Conservation (phyloP, 1,284 basidiomycete genomes). For the Cryptococcus sp. region DNA sequence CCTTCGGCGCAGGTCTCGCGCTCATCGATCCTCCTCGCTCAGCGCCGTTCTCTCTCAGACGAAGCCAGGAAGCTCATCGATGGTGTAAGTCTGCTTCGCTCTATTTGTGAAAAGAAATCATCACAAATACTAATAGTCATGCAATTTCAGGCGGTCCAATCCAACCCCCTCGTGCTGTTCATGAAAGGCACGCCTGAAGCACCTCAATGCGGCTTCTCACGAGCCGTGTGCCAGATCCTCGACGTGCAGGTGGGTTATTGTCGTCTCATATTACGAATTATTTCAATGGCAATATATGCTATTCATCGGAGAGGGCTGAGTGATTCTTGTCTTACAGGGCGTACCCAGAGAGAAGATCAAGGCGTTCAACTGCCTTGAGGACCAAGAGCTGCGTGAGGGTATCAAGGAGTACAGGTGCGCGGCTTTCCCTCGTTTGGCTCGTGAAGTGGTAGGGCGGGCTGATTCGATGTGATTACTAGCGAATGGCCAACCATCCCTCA, state of each 20-base stretch:
- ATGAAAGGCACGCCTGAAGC: conserved; percentile 84
- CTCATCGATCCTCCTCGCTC: conserved; percentile 32
- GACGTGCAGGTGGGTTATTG: conserved; percentile 65
- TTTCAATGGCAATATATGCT: neutral
- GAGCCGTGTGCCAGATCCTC: conserved; percentile 88
- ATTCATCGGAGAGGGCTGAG: neutral
- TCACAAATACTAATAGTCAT: neutral
- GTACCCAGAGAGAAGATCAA: conserved; percentile 76
- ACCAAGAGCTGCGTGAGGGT: conserved; percentile 65
- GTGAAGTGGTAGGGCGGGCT: conserved; percentile 4
- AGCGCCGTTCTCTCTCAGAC: conserved; percentile 52
- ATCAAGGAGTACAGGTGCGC: conserved; percentile 97
- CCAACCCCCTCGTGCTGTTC: conserved; percentile 81
- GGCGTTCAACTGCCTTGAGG: conserved; percentile 87
- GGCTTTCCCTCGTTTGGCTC: neutral
- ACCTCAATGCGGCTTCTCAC: conserved; percentile 84
- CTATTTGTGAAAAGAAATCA: neutral
- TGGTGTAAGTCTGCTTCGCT: conserved; percentile 35
- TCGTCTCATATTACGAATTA: neutral
- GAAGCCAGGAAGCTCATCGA: conserved; percentile 57
- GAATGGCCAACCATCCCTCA: conserved; percentile 99
- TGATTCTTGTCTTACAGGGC: conserved; percentile 60
- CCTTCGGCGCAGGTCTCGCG: conserved; percentile 43
- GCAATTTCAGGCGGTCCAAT: conserved; percentile 61
- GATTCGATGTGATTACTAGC: conserved; percentile 54